These are phyloP conservation scores for Phytophthora multivora DNA, from an alignment of 352 stramenopile genomes.

Conservation along the genomic window DNA sequence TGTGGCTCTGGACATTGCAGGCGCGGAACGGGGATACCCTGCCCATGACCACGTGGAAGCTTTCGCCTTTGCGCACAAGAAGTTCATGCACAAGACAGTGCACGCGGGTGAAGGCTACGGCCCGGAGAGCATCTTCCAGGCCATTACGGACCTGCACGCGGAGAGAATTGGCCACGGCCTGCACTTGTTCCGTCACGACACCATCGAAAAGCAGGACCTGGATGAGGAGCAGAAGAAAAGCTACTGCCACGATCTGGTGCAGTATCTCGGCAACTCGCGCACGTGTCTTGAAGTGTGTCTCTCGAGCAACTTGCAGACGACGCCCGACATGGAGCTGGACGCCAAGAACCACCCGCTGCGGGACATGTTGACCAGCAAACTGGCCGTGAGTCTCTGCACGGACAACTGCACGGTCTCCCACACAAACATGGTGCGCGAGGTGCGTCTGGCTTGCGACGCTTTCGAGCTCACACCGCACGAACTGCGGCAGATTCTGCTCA, in stretches of 20 bases:
- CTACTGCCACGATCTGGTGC: constrained; percentile 85
- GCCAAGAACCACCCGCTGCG: constrained; percentile 72
- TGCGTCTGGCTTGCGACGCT: constrained; percentile 81
- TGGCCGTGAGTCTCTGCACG: constrained; percentile 84
- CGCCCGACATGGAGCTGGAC: constrained; percentile 77
- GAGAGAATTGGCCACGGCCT: constrained; percentile 87
- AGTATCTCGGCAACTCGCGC: constrained; percentile 81
- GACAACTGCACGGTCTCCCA: constrained; percentile 90
- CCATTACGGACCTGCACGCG: constrained; percentile 85
- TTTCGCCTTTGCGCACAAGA: constrained; percentile 87
- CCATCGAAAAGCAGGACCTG: constrained; percentile 58
- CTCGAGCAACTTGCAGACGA: constrained; percentile 88
- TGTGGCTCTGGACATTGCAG: constrained; percentile 89
- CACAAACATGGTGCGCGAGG: constrained; percentile 84
- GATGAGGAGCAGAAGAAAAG: constrained; percentile 44
- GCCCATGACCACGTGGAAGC: constrained; percentile 82
- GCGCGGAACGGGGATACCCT: constrained; percentile 79
- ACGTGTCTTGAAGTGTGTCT: constrained; percentile 89
- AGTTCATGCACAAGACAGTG: constrained; percentile 90
- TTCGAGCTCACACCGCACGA: constrained; percentile 77
- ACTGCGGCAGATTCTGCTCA: constrained; percentile 77
- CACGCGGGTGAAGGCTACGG: constrained; percentile 89
- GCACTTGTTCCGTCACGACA: constrained; percentile 85
- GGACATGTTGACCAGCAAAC: constrained; percentile 83
- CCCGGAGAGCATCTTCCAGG: constrained; percentile 87